phyloP scores from a whole-genome alignment of 2,329 filamentous ascomycete genomes.

The Ascochyta rabiei region DNA sequence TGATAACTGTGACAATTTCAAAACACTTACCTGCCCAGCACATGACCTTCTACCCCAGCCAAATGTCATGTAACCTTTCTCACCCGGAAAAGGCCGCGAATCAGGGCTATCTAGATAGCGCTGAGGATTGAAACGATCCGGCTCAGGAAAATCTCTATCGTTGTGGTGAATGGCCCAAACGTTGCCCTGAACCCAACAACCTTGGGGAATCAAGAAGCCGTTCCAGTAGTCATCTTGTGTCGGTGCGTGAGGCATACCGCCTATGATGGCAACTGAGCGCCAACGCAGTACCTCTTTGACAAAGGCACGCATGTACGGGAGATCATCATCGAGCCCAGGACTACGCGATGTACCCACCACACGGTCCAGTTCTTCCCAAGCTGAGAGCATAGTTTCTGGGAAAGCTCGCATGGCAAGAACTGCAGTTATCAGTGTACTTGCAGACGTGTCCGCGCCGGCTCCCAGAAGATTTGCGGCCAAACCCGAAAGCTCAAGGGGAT shows the following conservation, averaged over 20 bases:
- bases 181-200: slow-evolving; percentile 49
- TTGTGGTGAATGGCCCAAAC: slow-evolving; percentile 52
- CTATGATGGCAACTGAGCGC: slow-evolving; percentile 44
- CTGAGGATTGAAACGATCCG: slow-evolving; percentile 46
- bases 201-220: slow-evolving; percentile 49
- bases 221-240: slow-evolving; percentile 45
- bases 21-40: slow-evolving; percentile 52
- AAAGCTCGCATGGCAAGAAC: slow-evolving; percentile 44
- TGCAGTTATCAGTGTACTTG: slow-evolving; percentile 44
- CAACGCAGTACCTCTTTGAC: slow-evolving; percentile 46
- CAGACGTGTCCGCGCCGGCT: slow-evolving; percentile 43
- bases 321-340: slow-evolving; percentile 43
- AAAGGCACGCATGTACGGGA: slow-evolving; percentile 49
- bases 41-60: slow-evolving; percentile 63
- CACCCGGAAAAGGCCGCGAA: slow-evolving; percentile 38
- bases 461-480: slow-evolving; percentile 42
- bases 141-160: slow-evolving; percentile 45
- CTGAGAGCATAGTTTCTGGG: slow-evolving; percentile 35
- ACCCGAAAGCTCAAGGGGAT: slow-evolving; percentile 40
- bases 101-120: slow-evolving; percentile 29
- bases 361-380: slow-evolving; percentile 43
- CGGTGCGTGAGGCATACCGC: slow-evolving; percentile 46
- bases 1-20: no score
- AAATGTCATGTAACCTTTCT: slow-evolving; percentile 61
- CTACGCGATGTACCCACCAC: slow-evolving; percentile 41